Evolutionary conservation across 192 early-diverging fungal genomes (phyloP).

Genomic region (Entomortierella parvispora): DNA sequence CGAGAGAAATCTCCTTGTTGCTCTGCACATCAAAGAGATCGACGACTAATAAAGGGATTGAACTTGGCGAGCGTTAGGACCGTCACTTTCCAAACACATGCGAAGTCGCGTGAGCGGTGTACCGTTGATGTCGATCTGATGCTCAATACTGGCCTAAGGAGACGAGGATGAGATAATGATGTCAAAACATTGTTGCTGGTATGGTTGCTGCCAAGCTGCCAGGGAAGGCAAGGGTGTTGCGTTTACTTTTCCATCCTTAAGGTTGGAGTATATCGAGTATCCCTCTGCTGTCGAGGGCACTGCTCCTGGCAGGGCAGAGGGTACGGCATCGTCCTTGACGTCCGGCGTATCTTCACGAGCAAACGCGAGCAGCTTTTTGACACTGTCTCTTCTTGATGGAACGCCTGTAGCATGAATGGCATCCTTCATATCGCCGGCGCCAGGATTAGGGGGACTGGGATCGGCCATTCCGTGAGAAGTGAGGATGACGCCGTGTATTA

Average conservation of each 20-base stretch:
- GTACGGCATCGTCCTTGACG: neutral
- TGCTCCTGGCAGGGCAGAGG: conserved; percentile 1
- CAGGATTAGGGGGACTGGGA: too few relatives aligned
- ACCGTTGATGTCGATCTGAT: conserved; percentile 47
- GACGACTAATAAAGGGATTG: too few relatives aligned
- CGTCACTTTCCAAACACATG: too few relatives aligned
- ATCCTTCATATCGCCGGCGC: too few relatives aligned
- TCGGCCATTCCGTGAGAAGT: too few relatives aligned
- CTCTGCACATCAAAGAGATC: conserved; percentile 85
- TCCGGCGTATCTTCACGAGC: too few relatives aligned
- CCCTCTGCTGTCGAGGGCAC: conserved; percentile 15
- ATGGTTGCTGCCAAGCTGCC: neutral
- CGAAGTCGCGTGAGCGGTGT: too few relatives aligned
- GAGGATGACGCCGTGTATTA: too few relatives aligned
- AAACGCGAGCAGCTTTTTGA: too few relatives aligned
- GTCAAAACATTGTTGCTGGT: too few relatives aligned
- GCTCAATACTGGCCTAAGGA: conserved; percentile 36
- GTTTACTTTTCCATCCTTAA: conserved; percentile 42
- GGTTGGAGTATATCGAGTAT: conserved; percentile 43
- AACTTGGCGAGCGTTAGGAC: too few relatives aligned
- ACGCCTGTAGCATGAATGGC: neutral
- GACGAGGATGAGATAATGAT: neutral
- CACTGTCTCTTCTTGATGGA: too few relatives aligned
- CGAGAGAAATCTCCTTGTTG: conserved; percentile 72
- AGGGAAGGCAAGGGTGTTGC: neutral